Conservation (phyloP, 495 filamentous ascomycete species). For the Neurospora sublineolata region DNA sequence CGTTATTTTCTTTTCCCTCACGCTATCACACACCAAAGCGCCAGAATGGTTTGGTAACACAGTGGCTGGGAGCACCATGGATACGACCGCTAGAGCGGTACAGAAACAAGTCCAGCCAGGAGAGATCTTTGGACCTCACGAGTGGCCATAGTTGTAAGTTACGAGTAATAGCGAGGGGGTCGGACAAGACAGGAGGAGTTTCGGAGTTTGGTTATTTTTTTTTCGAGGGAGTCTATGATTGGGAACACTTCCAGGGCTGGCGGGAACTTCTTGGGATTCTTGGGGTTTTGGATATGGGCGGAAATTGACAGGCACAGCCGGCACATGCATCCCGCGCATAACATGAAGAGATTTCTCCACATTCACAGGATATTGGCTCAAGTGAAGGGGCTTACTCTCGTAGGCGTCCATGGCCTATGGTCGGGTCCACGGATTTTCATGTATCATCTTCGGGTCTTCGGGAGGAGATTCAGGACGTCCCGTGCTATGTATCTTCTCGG, state of each 20-base stretch:
- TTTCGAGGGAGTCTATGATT: neutral
- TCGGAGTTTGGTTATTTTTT: neutral
- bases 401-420: neutral
- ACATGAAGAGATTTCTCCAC: neutral
- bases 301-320: neutral
- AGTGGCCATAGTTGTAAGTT: slow-evolving; percentile 23
- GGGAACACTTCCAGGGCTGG: neutral
- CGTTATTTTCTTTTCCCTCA: slow-evolving; percentile 59
- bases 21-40: slow-evolving; percentile 38
- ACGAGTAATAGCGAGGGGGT: neutral
- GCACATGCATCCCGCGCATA: neutral
- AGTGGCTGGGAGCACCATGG: slow-evolving; percentile 30
- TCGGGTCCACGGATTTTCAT: neutral
- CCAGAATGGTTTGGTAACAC: slow-evolving; percentile 59
- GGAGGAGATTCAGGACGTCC: neutral
- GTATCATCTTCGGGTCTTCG: neutral
- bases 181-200: neutral
- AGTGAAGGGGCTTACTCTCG: neutral
- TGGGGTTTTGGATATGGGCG: neutral
- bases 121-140: slow-evolving; percentile 35
- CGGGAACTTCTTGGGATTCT: neutral
- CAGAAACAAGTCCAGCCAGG: slow-evolving; percentile 22
- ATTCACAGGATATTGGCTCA: neutral
- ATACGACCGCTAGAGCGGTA: slow-evolving; percentile 23
- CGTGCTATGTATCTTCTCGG: neutral